phyloP scores from a whole-genome alignment of 441 rosid genomes.

The Euphorbia schlechtendalii region DNA sequence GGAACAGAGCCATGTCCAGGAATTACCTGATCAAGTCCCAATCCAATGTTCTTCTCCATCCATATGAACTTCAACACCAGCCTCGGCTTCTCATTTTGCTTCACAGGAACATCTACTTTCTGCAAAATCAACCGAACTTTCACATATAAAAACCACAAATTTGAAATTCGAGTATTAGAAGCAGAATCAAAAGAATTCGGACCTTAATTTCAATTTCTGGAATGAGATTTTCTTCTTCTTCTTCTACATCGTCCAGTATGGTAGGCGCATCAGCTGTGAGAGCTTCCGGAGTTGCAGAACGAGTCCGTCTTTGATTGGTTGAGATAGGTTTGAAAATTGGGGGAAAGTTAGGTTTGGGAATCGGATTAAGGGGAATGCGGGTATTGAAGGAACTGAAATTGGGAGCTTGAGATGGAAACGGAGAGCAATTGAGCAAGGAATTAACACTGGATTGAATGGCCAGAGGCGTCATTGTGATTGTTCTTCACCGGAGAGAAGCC shows the following conservation, averaged over 20 bases:
- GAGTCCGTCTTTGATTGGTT: constrained; percentile 12
- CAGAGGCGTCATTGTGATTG: constrained; percentile 41
- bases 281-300: constrained; percentile 45
- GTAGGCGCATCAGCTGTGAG: too few species aligned
- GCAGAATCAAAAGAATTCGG: too few species aligned
- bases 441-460: constrained; percentile 34
- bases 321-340: constrained; percentile 28
- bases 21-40: constrained; percentile 73
- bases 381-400: too few species aligned
- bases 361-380: constrained; percentile 7
- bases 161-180: too few species aligned
- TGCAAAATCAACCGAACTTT: too few species aligned
- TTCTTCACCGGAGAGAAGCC: too few species aligned
- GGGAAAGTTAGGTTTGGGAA: too few species aligned
- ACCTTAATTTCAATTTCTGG: too few species aligned
- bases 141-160: too few species aligned
- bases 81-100: constrained; percentile 56
- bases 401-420: too few species aligned
- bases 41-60: constrained; percentile 98
- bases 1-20: constrained; percentile 84
- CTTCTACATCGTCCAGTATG: too few species aligned
- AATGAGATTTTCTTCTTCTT: too few species aligned
- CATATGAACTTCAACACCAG: constrained; percentile 83
- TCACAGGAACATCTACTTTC: constrained; percentile 22
- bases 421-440: constrained; percentile 27